Evolutionary conservation across 179 eudicot genomes (phyloP).

Genomic region (Spergularia azorica): DNA sequence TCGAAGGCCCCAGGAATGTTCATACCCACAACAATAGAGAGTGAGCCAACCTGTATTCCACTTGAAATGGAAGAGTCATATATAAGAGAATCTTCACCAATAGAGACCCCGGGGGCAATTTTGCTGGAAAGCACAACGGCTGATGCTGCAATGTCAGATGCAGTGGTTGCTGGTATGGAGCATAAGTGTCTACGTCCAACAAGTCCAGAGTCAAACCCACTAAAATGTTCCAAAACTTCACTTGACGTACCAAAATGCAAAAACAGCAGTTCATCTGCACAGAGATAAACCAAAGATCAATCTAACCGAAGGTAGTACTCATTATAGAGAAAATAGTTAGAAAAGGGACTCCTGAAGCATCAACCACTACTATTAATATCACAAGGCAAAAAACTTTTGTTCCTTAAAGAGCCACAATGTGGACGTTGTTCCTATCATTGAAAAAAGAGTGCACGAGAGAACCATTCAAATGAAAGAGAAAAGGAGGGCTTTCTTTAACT

Average conservation of each 20-base stretch:
- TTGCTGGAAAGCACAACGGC: slow-evolving; percentile 85
- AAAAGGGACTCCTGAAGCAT: neutral
- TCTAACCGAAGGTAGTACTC: slow-evolving; percentile 10
- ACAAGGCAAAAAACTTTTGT: neutral
- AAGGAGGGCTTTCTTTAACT: neutral
- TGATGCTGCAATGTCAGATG: slow-evolving; percentile 94
- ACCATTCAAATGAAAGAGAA: neutral
- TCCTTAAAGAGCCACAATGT: neutral
- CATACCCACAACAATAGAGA: slow-evolving; percentile 77
- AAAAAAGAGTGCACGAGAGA: neutral
- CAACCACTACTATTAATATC: neutral
- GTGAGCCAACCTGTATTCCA: slow-evolving; percentile 81
- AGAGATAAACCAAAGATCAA: slow-evolving; percentile 21
- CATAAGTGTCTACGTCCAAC: slow-evolving; percentile 92
- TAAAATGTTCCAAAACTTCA: slow-evolving; percentile 92
- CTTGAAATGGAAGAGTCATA: slow-evolving; percentile 84
- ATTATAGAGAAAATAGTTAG: neutral
- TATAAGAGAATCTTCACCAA: slow-evolving; percentile 91
- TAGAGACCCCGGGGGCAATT: slow-evolving; percentile 74
- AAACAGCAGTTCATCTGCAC: slow-evolving; percentile 81
- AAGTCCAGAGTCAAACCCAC: slow-evolving; percentile 67
- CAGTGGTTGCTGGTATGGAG: slow-evolving; percentile 94
- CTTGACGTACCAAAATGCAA: slow-evolving; percentile 98
- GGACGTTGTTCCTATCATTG: neutral
- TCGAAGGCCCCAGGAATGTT: slow-evolving; percentile 49